phyloP scores from a whole-genome alignment of 768 basidiomycete genomes.

The Suillus subaureus region DNA sequence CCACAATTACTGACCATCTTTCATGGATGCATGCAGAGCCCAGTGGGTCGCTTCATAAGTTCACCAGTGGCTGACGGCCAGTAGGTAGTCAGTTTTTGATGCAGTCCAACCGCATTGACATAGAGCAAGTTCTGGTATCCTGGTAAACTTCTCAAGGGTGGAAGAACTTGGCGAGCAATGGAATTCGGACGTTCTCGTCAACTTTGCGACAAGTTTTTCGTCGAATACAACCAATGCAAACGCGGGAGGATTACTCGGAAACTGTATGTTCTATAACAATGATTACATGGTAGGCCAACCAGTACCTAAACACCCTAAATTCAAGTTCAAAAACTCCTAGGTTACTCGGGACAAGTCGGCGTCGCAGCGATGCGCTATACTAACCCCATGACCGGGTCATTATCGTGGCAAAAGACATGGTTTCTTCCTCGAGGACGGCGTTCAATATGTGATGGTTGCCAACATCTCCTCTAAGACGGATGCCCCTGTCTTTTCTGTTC shows the following conservation, averaged over 20 bases:
- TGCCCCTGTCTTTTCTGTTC: constrained; percentile 59
- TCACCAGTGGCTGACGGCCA: constrained; percentile 57
- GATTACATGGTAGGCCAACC: constrained; percentile 62
- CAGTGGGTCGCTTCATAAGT: constrained; percentile 63
- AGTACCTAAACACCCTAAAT: background rate
- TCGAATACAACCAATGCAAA: constrained; percentile 48
- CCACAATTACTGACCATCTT: background rate
- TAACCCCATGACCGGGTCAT: constrained; percentile 57
- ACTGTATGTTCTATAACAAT: constrained; percentile 66
- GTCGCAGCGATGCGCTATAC: constrained; percentile 68
- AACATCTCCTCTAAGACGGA: constrained; percentile 46
- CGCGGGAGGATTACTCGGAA: constrained; percentile 54
- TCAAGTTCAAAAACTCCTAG: constrained; percentile 31
- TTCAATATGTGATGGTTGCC: constrained; percentile 65
- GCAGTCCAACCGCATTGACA: background rate
- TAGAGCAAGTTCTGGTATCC: constrained; percentile 60
- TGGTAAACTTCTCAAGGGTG: constrained; percentile 57
- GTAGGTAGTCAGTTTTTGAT: constrained; percentile 27
- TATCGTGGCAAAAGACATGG: constrained; percentile 72
- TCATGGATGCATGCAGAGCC: constrained; percentile 45
- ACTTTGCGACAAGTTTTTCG: constrained; percentile 43
- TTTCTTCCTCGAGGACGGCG: constrained; percentile 69
- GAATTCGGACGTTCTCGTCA: constrained; percentile 43
- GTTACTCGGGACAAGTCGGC: constrained; percentile 62
- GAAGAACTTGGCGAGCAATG: constrained; percentile 53